Evolutionary conservation across 768 basidiomycete genomes (phyloP), one percentile per base, ranked within the genome.

Genomic region (Pulveroboletus ravenelii): DNA sequence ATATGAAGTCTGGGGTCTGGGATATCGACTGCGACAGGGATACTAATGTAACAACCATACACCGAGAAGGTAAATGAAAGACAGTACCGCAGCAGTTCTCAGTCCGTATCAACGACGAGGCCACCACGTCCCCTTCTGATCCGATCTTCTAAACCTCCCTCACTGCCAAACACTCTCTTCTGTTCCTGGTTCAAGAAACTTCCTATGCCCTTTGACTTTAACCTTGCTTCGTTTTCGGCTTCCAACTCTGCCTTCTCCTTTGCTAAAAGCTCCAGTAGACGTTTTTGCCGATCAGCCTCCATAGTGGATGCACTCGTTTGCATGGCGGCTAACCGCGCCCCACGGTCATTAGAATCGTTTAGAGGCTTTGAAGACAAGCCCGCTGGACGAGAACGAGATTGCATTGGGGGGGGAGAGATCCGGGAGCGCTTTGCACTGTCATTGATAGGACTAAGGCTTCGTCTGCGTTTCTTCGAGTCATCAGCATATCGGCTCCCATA

Each of bases 301-400:
- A 92, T 76, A 8, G 68, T 66, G n/a, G 73, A 66, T 1, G 95
- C 95, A 51, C 85, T 81, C 2, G 77, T 70, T 20, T 84, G 70
- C 95, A 98, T 98, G 5, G 92, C 87, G 0, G 91, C 94, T 27
- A 98, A 74, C n/a, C 89, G 84, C 25, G 89, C 87, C 3, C 84
- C 84, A 31, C 93, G 85, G 27, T 85, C 86, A 1, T 77, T 74
- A 8, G 69, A 63, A 45, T 58, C 52, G 44, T 65, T 58, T 31
- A 62, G 45, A 29, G 51, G 27, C 23, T 58, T 58, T 17, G 63
- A 48, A 10, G 27, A 23, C 1, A 45, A 51, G n/a, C 50, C 43
- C 7, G 54, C 50, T 39, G 53, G 50, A 15, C 51, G 41, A 23
- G 61, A 58, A 27, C 59, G 64, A 43, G 64, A 51, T 7, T 55